phyloP scores from a whole-genome alignment of 371 early-diverging fungal genomes.

The Rhizopus sp. region DNA sequence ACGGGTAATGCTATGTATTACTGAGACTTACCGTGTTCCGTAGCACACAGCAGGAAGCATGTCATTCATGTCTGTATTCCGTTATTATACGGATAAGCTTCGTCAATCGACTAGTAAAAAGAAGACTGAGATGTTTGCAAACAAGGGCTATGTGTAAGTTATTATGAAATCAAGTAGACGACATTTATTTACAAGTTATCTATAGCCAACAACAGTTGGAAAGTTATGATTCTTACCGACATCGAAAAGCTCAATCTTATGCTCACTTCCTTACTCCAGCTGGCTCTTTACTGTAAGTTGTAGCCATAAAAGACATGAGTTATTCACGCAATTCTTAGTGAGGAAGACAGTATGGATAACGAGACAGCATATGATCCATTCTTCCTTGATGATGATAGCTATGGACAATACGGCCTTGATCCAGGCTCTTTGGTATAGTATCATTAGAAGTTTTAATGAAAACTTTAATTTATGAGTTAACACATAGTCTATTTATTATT shows the following conservation, averaged over 20 bases:
- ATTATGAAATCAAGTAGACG: not conserved
- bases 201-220: conserved; percentile 48
- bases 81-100: conserved; percentile 54
- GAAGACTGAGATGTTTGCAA: conserved; percentile 20
- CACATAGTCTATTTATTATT: not conserved
- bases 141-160: conserved; percentile 50
- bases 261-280: conserved; percentile 45
- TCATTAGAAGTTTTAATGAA: not conserved
- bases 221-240: conserved; percentile 33
- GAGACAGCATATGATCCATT: conserved; percentile 53
- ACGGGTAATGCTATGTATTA: not conserved
- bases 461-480: not conserved
- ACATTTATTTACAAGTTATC: not conserved
- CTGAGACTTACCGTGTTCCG: not conserved
- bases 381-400: conserved; percentile 63
- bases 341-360: conserved; percentile 13
- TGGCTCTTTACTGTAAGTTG: conserved; percentile 39
- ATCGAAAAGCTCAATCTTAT: conserved; percentile 45
- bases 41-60: conserved; percentile 32
- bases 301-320: not conserved
- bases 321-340: conserved; percentile 4
- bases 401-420: conserved; percentile 30
- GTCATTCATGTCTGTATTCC: conserved; percentile 45
- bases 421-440: conserved; percentile 35
- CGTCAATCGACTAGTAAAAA: conserved; percentile 40